phyloP scores from a whole-genome alignment of 2,329 filamentous ascomycete genomes.

The Ophiognomonia clavigignenti-juglandacearum region DNA sequence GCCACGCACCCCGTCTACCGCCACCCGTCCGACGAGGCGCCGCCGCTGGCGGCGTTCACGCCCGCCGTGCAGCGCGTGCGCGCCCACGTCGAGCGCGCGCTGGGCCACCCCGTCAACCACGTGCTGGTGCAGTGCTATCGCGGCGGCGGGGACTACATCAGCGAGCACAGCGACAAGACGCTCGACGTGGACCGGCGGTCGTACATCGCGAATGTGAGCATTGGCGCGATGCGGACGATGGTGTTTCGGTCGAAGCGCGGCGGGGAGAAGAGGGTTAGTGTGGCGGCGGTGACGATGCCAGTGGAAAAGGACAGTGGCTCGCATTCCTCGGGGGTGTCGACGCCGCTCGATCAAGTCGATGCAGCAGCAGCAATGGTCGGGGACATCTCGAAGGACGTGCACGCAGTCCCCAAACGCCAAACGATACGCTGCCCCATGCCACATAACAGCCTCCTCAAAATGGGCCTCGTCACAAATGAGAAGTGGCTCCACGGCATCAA shows the following conservation, averaged over 20 bases:
- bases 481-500: conserved; percentile 91
- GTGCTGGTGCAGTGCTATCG: conserved; percentile 91
- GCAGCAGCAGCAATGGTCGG: not conserved
- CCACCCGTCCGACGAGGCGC: conserved; percentile 85
- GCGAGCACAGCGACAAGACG: conserved; percentile 95
- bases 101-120: conserved; percentile 84
- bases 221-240: conserved; percentile 92
- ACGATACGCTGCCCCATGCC: conserved; percentile 69
- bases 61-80: conserved; percentile 66
- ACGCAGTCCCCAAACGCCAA: conserved; percentile 36
- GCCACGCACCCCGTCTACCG: conserved; percentile 85
- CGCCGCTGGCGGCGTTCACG: conserved; percentile 72
- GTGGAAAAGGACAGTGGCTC: not conserved
- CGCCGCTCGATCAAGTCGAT: not conserved
- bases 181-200: conserved; percentile 79
- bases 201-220: conserved; percentile 85
- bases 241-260: conserved; percentile 75
- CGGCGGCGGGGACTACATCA: conserved; percentile 84
- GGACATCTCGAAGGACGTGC: not conserved
- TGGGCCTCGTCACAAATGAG: conserved; percentile 77
- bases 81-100: conserved; percentile 59
- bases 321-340: not conserved
- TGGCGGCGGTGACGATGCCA: not conserved
- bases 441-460: conserved; percentile 82
- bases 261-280: conserved; percentile 33